A percentile compares a stretch with the other conserved stretches of the same genome.
Conservation (phyloP, 345 rosid species). For the Schrenkiella parvula region DNA sequence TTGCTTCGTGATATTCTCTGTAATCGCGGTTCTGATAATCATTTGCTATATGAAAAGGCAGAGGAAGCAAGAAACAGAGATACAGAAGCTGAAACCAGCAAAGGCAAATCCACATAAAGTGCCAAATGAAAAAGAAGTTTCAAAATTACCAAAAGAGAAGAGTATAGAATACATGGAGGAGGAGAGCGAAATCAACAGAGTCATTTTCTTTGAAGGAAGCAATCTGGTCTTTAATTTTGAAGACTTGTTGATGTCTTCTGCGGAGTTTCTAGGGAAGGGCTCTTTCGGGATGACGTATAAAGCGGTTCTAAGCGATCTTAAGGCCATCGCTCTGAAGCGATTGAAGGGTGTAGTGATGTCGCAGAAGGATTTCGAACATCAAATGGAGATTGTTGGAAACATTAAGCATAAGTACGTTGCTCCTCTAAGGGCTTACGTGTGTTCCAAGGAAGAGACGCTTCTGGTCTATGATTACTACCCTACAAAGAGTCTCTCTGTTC, state of each 20-base stretch:
- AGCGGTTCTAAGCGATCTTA: conserved; percentile 73
- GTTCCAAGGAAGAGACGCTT: conserved; percentile 92
- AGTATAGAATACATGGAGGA: conserved; percentile 48
- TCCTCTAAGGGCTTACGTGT: conserved; percentile 75
- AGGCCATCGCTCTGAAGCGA: conserved; percentile 78
- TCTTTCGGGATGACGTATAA: conserved; percentile 78
- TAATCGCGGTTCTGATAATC: conserved; percentile 41
- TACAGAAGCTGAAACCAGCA: conserved; percentile 21
- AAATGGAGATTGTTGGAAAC: conserved; percentile 72
- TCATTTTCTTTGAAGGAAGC: conserved; percentile 88
- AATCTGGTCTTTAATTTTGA: conserved; percentile 80
- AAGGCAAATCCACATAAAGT: conserved; percentile 17
- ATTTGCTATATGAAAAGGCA: conserved; percentile 37
- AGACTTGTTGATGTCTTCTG: conserved; percentile 87
- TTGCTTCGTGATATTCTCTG: conserved; percentile 42
- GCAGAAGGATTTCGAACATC: conserved; percentile 79
- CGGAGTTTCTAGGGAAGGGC: conserved; percentile 96
- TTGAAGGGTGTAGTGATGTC: conserved; percentile 67
- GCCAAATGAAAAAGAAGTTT: conserved; percentile 43
- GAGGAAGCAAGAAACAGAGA: conserved; percentile 21
- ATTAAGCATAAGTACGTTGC: conserved; percentile 79
- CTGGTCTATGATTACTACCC: conserved; percentile 72
- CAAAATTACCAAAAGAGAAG: conserved; percentile 40
- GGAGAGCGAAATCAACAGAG: conserved; percentile 50
- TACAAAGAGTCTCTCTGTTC: conserved; percentile 58